phyloP scores from a whole-genome alignment of 305 asterid genomes.

The Solanum hybrid region DNA sequence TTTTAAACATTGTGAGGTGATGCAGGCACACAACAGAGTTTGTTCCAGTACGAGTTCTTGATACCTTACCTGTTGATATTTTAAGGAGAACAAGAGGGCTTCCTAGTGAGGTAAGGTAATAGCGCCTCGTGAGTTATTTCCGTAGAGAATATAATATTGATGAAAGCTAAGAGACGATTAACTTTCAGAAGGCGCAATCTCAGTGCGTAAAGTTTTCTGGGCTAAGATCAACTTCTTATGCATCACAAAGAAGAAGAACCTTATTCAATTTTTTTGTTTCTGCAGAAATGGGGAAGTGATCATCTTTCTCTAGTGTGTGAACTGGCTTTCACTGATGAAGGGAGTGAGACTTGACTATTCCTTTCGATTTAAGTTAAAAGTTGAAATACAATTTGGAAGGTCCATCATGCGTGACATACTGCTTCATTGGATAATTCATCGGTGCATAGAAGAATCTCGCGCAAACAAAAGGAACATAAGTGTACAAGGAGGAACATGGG shows the following conservation, averaged over 20 bases:
- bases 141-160: background rate
- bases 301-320: slow-evolving; percentile 85
- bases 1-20: slow-evolving; percentile 8
- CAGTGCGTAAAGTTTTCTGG: background rate
- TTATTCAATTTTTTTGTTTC: background rate
- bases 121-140: background rate
- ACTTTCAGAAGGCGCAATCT: background rate
- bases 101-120: slow-evolving; percentile 48
- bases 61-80: slow-evolving; percentile 35
- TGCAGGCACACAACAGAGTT: slow-evolving; percentile 73
- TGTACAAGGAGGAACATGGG: too few species aligned
- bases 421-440: background rate
- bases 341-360: slow-evolving; percentile 1
- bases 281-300: slow-evolving; percentile 88
- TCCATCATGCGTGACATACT: background rate
- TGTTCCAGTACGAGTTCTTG: slow-evolving; percentile 71
- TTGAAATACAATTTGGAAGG: background rate
- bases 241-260: background rate
- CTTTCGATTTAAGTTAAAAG: background rate
- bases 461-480: background rate
- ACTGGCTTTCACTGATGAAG: slow-evolving; percentile 46
- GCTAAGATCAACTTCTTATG: background rate
- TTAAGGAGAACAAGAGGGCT: slow-evolving; percentile 58
- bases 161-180: background rate
- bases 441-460: background rate